Base-by-base conservation (phyloP, 75 land plant genomes). In the Picea sitchensis region DNA sequence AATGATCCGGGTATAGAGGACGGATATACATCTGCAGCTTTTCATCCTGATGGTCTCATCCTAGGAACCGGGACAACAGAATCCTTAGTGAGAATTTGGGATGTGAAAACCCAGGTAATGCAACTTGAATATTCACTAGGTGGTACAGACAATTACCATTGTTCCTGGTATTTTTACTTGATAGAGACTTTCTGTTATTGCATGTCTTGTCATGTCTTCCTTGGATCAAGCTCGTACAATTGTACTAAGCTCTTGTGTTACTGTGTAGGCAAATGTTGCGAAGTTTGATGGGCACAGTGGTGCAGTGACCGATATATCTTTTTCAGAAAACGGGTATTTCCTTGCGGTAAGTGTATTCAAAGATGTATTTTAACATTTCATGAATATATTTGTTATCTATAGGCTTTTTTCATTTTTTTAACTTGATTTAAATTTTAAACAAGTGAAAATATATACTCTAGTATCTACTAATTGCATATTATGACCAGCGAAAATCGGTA, bases 41-140 rank as follows among this genome's bases (percentile, higher is more conserved):
- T 97, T 83, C 99, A 97, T 87, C 99, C 99, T 67, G 99, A 97
- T 91, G 99, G 99, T 80, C 92, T 97, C 61, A 97, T 97, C 79
- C 91, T 97, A 76, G 99, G 99, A 54, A 95, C 98, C 18, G 99
- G 99, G 59, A 97, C 99, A 44, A 85, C 98, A n/a, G 94, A 90
- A 83, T 84, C 96, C 69, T 75, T 86, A 58, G 99, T 97, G 18
- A 91, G 91, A 71, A 93, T 97, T 90, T 97, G 99, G 99, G 99
- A 97, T 85, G 99, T 97, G 9, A 97, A 97, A 75, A 84, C 94
- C 80, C 99, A 95, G 98, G 99, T 93, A 82, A 2, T 15, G 7
- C 18, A 51, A 23, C 65, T 14, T 36, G 4, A 17, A 18, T 20
- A 62, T 62, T 62, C 20, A 11, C 34, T 14, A 64, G 21, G 20